Evolutionary conservation across 1,284 basidiomycete species (phyloP).

Genomic region (Trametes polyzona): DNA sequence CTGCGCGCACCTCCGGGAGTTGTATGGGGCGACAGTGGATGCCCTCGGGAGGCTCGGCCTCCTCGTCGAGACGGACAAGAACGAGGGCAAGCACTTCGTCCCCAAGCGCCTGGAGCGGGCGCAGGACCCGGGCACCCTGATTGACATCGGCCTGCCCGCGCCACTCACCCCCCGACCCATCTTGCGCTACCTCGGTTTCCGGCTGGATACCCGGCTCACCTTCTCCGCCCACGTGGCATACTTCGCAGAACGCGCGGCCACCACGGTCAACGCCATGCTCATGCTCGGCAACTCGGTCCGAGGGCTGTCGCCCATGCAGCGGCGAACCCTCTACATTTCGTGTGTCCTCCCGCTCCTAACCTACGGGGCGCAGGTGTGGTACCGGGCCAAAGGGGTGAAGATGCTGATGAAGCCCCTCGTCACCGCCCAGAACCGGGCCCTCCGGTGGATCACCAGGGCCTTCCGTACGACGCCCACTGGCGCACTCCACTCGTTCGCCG

Average conservation of each 20-base stretch:
- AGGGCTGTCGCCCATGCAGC: conserved; percentile 35
- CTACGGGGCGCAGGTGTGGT: conserved; percentile 24
- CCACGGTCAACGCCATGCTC: conserved; percentile 30
- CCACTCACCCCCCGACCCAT: neutral
- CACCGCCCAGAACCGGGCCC: neutral
- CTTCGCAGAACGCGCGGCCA: conserved; percentile 28
- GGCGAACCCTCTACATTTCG: conserved; percentile 35
- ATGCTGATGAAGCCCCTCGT: neutral
- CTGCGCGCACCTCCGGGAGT: neutral
- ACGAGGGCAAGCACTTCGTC: conserved; percentile 19
- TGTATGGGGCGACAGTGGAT: neutral
- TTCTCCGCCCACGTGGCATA: conserved; percentile 34
- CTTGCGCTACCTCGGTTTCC: conserved; percentile 38
- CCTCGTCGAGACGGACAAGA: conserved; percentile 15
- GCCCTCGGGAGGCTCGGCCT: conserved; percentile 8
- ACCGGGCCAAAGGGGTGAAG: neutral
- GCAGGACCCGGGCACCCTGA: neutral
- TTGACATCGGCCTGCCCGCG: neutral
- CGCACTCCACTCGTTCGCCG: neutral
- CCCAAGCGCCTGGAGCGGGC: neutral
- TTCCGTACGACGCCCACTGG: conserved; percentile 8
- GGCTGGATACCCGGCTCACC: conserved; percentile 30
- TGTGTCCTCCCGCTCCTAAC: conserved; percentile 39
- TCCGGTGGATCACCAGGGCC: conserved; percentile 12
- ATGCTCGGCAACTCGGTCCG: conserved; percentile 43